Evolutionary conservation across 306 rosid species (phyloP).

Genomic region (Sicyos baderoa): DNA sequence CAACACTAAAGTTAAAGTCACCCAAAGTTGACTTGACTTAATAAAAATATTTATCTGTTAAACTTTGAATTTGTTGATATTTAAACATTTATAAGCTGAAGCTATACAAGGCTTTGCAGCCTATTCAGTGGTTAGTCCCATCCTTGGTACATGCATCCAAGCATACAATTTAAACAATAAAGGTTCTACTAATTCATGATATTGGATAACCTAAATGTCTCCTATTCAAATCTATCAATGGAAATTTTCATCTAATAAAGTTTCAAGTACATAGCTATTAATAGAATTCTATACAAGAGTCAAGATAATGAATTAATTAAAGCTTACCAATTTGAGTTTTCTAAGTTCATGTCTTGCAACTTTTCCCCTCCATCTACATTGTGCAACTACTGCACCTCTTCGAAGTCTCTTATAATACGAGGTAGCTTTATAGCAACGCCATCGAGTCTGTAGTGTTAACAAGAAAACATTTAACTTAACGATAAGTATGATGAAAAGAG

Average conservation of each 20-base stretch:
- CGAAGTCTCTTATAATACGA: conserved; percentile 62
- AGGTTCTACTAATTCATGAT: background rate
- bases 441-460: conserved; percentile 57
- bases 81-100: background rate
- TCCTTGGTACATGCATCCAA: background rate
- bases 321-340: conserved; percentile 80
- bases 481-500: background rate
- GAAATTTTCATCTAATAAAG: background rate
- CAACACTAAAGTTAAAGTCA: background rate
- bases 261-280: background rate
- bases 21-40: background rate
- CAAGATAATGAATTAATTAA: background rate
- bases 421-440: conserved; percentile 73
- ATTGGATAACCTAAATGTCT: background rate
- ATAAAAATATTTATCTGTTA: background rate
- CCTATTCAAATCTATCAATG: background rate
- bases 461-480: background rate
- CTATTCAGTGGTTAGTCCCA: background rate
- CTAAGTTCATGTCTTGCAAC: conserved; percentile 73
- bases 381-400: conserved; percentile 66
- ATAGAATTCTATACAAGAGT: background rate
- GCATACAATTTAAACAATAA: background rate
- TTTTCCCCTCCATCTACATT: conserved; percentile 79
- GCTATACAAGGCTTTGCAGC: background rate
- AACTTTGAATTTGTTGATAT: background rate